phyloP scores from a whole-genome alignment of 768 basidiomycete genomes.

The Lactifluus subvellereus region DNA sequence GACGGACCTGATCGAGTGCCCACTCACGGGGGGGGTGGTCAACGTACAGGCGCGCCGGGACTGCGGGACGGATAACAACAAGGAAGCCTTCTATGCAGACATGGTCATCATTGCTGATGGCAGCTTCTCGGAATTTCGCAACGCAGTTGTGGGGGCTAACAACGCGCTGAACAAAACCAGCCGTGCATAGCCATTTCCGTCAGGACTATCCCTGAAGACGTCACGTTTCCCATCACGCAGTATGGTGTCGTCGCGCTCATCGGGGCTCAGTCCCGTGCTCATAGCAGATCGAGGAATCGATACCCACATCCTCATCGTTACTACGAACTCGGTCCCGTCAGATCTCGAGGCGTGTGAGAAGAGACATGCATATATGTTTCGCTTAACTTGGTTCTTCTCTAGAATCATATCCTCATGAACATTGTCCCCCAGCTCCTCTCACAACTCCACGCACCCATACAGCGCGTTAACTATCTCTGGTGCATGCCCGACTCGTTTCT shows the following conservation, averaged over 20 bases:
- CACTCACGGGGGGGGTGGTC: conserved; percentile 47
- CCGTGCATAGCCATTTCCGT: conserved; percentile 72
- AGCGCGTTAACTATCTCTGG: conserved; percentile 69
- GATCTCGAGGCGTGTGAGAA: conserved; percentile 57
- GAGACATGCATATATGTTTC: not conserved
- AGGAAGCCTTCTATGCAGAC: conserved; percentile 60
- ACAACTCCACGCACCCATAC: conserved; percentile 58
- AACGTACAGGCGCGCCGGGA: conserved; percentile 55
- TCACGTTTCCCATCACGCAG: conserved; percentile 62
- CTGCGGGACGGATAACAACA: conserved; percentile 36
- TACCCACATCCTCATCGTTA: conserved; percentile 90
- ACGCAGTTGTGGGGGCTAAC: conserved; percentile 26
- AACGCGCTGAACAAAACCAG: not conserved
- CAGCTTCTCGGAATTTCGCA: conserved; percentile 70
- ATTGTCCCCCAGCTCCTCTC: conserved; percentile 80
- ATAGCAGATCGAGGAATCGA: conserved; percentile 85
- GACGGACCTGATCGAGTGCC: conserved; percentile 62
- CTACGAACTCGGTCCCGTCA: conserved; percentile 75
- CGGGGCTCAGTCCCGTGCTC: conserved; percentile 77
- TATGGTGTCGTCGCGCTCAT: conserved; percentile 83
- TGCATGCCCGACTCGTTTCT: conserved; percentile 96
- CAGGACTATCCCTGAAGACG: conserved; percentile 78
- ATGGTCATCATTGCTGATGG: conserved; percentile 90
- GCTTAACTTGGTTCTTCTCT: not conserved
- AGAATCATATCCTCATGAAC: conserved; percentile 65